phyloP scores from a whole-genome alignment of 208 protist species.

The Wallacemonas sp. region DNA sequence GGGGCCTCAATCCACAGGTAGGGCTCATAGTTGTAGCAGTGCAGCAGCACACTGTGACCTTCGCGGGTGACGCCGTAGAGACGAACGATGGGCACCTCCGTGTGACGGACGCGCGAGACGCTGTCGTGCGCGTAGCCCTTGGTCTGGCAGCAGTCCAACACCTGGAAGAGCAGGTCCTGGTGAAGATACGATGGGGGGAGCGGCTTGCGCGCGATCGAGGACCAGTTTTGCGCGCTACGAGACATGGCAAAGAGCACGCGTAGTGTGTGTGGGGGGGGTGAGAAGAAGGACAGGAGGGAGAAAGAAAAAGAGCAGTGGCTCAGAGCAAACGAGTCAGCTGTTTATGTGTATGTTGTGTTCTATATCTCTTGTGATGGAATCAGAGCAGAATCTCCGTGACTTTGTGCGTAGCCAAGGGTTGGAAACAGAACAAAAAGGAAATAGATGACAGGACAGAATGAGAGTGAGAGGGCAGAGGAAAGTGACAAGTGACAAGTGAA shows the following conservation, averaged over 20 bases:
- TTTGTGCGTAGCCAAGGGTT: too few species aligned
- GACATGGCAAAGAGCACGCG: conserved; percentile 3
- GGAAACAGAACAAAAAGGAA: too few species aligned
- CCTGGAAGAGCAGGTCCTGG: conserved; percentile 76
- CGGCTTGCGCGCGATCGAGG: conserved; percentile 32
- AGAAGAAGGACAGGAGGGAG: not conserved
- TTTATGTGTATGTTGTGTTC: too few species aligned
- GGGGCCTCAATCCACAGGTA: conserved; percentile 96
- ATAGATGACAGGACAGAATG: too few species aligned
- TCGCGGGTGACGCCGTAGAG: conserved; percentile 93
- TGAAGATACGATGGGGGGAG: conserved; percentile 47
- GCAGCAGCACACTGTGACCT: conserved; percentile 90
- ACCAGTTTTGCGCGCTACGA: conserved; percentile 31
- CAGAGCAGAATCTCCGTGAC: too few species aligned
- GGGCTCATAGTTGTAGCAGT: conserved; percentile 96
- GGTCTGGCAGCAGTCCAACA: conserved; percentile 88
- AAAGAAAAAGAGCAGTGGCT: conserved; percentile 7
- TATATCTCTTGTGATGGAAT: too few species aligned
- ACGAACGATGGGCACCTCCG: conserved; percentile 87
- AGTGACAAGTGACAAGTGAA: too few species aligned
- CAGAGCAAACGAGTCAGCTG: too few species aligned
- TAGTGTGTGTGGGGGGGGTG: conserved; percentile 15
- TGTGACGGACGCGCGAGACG: conserved; percentile 70
- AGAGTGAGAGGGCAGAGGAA: too few species aligned
- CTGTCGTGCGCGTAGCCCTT: conserved; percentile 63